phyloP scores from a whole-genome alignment of 352 stramenopile genomes.

The Globisporangium radiosum region DNA sequence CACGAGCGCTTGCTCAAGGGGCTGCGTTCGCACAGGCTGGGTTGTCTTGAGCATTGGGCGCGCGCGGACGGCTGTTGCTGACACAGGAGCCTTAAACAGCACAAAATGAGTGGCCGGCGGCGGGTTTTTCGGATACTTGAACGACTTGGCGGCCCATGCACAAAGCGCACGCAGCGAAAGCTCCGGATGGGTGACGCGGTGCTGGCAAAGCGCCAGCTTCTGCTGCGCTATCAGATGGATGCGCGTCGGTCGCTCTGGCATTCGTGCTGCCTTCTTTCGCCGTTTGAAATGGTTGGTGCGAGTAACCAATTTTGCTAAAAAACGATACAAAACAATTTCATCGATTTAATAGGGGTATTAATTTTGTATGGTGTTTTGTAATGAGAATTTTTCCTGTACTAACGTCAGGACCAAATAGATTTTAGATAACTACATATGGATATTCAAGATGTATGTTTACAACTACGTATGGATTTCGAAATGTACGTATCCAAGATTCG shows the following conservation, averaged over 20 bases:
- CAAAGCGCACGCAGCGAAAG: background rate
- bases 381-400: background rate
- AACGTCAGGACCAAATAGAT: no score
- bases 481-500: no score
- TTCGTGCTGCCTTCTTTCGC: background rate
- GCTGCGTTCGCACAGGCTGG: background rate
- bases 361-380: background rate
- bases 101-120: background rate
- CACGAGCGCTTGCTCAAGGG: background rate
- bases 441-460: no score
- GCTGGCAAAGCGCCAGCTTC: conserved; percentile 1
- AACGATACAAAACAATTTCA: conserved; percentile 1
- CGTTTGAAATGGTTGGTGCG: background rate
- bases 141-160: background rate
- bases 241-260: background rate
- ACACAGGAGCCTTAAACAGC: background rate
- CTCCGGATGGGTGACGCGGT: background rate
- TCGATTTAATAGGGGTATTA: background rate
- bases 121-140: background rate
- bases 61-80: background rate
- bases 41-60: background rate
- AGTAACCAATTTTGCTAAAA: background rate
- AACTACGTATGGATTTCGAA: no score
- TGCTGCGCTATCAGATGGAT: background rate
- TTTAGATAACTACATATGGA: no score